Evolutionary conservation across 2,329 filamentous ascomycete genomes (phyloP).

Genomic region (Microdochium paspali): DNA sequence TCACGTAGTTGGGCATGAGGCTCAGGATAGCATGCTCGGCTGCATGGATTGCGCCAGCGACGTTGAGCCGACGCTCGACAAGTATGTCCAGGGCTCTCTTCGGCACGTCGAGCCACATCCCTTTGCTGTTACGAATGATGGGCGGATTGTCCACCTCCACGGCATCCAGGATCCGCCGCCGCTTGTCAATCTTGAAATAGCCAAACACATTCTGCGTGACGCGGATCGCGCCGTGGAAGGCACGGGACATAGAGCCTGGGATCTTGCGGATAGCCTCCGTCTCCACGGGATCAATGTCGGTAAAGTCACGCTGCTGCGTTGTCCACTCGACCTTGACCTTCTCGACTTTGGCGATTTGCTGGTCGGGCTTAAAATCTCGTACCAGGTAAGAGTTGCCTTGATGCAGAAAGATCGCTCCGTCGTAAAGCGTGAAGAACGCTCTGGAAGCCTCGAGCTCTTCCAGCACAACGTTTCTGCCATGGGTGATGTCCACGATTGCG

Average conservation of each 20-base stretch:
- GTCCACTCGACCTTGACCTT: conserved; percentile 91
- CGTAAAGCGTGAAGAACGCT: conserved; percentile 94
- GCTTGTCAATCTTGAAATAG: conserved; percentile 93
- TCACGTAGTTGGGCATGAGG: conserved; percentile 82
- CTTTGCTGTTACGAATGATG: conserved; percentile 74
- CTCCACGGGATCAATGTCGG: conserved; percentile 87
- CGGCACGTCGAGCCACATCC: conserved; percentile 93
- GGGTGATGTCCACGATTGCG: conserved; percentile 81
- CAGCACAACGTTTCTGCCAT: conserved; percentile 73
- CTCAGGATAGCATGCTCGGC: conserved; percentile 86
- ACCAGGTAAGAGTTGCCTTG: conserved; percentile 92
- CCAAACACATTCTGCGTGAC: conserved; percentile 87
- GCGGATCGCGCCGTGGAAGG: conserved; percentile 79
- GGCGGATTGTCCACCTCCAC: conserved; percentile 90
- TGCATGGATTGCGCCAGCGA: conserved; percentile 85
- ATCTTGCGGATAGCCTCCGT: conserved; percentile 80
- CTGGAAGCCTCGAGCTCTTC: conserved; percentile 94
- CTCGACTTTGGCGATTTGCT: conserved; percentile 77
- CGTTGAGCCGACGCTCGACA: conserved; percentile 60
- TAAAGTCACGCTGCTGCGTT: conserved; percentile 85
- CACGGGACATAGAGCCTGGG: conserved; percentile 49
- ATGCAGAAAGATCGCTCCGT: conserved; percentile 93
- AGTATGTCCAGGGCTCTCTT: conserved; percentile 71
- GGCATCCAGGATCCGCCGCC: conserved; percentile 77
- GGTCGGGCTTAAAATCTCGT: conserved; percentile 75